phyloP scores from a whole-genome alignment of 257 asterid genomes.

The Prunella vulgaris region DNA sequence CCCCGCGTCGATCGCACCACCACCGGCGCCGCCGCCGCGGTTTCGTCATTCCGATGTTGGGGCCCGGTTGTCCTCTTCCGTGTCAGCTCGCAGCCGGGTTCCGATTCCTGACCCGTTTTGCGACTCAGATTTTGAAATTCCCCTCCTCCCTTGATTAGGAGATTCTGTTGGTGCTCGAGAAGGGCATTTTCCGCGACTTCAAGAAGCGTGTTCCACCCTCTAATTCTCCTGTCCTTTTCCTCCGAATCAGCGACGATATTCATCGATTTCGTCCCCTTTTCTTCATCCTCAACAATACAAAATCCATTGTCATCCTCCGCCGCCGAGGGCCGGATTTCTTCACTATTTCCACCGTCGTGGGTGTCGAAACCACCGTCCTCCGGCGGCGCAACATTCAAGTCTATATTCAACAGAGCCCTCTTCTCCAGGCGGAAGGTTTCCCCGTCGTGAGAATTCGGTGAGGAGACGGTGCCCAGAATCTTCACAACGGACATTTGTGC shows the following conservation, averaged over 20 bases:
- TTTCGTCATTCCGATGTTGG: constrained; percentile 4
- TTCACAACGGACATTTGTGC: constrained; percentile 15
- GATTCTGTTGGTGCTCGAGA: constrained; percentile 21
- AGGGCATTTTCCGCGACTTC: constrained; percentile 24
- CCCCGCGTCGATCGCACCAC: constrained; percentile 38
- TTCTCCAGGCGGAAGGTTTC: neutral
- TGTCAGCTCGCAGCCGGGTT: constrained; percentile 18
- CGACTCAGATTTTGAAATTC: constrained; percentile 6
- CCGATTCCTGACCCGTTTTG: constrained; percentile 7
- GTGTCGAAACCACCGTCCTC: constrained; percentile 24
- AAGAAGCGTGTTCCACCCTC: constrained; percentile 27
- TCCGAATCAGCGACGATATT: neutral
- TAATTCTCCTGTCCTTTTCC: neutral
- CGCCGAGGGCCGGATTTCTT: constrained; percentile 1
- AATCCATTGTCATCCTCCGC: neutral
- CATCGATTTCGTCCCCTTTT: neutral
- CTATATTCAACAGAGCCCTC: constrained; percentile 27
- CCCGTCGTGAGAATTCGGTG: neutral
- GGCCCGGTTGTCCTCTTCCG: constrained; percentile 23
- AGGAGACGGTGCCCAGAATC: neutral
- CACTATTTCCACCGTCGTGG: too few relatives aligned
- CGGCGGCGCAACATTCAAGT: constrained; percentile 35
- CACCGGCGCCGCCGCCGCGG: constrained; percentile 17
- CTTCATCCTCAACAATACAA: neutral
- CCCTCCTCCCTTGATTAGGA: neutral